Evolutionary conservation across 371 early-diverging fungal genomes (phyloP).

Genomic region (Chytridium lagenaria): DNA sequence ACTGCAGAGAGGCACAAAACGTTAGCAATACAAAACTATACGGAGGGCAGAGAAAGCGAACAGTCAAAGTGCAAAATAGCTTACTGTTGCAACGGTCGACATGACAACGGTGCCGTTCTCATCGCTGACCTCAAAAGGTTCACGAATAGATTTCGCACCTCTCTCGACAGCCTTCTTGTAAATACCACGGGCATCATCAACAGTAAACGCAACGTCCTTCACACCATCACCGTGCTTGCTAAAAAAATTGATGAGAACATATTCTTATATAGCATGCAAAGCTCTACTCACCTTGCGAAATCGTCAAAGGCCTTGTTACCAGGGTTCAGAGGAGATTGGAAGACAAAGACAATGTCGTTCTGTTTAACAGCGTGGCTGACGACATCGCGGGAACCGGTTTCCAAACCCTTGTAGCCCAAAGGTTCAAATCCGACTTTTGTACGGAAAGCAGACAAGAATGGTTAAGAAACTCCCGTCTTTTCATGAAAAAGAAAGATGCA

Average conservation of each 20-base stretch:
- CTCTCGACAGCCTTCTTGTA: slow-evolving; percentile 83
- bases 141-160: slow-evolving; percentile 85
- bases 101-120: slow-evolving; percentile 87
- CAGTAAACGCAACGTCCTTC: slow-evolving; percentile 91
- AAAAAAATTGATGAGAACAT: neutral
- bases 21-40: too few relatives aligned
- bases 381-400: slow-evolving; percentile 89
- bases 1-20: too few relatives aligned
- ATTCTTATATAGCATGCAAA: neutral
- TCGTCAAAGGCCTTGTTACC: slow-evolving; percentile 73
- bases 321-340: slow-evolving; percentile 92
- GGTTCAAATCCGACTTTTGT: slow-evolving; percentile 85
- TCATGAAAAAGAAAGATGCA: neutral
- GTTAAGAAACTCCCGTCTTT: neutral
- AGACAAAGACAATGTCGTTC: slow-evolving; percentile 82
- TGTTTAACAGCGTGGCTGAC: slow-evolving; percentile 87
- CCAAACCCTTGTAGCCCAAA: slow-evolving; percentile 92
- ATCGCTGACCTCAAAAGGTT: slow-evolving; percentile 70
- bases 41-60: neutral
- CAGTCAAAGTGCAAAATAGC: slow-evolving; percentile 24
- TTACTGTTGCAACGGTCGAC: slow-evolving; percentile 87
- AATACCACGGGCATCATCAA: slow-evolving; percentile 82
- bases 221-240: slow-evolving; percentile 91
- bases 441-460: neutral
- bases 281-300: slow-evolving; percentile 62